Percentiles rank a stretch among this genome's conserved stretches.
Conservation (phyloP, 495 filamentous ascomycete species). For the Aspergillus nidulans region DNA sequence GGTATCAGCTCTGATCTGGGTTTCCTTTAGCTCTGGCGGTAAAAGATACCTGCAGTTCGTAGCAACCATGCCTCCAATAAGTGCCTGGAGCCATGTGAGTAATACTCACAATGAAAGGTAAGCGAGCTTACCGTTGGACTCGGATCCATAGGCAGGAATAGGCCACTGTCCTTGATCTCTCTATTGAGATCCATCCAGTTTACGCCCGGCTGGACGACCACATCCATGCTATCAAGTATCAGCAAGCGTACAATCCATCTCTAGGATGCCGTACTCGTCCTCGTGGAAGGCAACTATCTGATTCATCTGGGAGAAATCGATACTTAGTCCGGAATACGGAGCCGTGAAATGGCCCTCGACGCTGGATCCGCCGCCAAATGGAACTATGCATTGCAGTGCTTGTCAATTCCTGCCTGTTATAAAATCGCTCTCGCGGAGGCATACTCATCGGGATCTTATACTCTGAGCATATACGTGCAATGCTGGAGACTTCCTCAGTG, state of each 20-base stretch:
- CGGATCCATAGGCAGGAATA: constrained; percentile 83
- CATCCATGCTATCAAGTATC: constrained; percentile 7
- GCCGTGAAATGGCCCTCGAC: constrained; percentile 78
- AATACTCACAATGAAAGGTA: background rate
- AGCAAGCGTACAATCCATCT: background rate
- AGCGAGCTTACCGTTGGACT: constrained; percentile 33
- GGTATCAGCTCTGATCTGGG: background rate
- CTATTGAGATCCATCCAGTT: constrained; percentile 65
- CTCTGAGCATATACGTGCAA: constrained; percentile 69
- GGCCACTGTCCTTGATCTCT: constrained; percentile 58
- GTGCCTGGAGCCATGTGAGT: constrained; percentile 20
- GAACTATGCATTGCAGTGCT: constrained; percentile 23
- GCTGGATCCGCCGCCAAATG: constrained; percentile 73
- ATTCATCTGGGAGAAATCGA: constrained; percentile 80
- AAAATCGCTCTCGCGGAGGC: background rate
- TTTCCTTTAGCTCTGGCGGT: background rate
- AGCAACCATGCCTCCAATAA: constrained; percentile 86
- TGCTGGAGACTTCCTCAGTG: constrained; percentile 66
- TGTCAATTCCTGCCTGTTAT: background rate
- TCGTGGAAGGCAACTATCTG: constrained; percentile 66
- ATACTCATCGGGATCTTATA: constrained; percentile 65
- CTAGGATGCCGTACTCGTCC: constrained; percentile 46
- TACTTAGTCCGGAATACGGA: constrained; percentile 71
- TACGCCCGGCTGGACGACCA: background rate
- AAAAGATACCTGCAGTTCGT: constrained; percentile 55